Evolutionary conservation across 1,284 basidiomycete genomes (phyloP), one percentile per base, ranked within the genome.

Genomic region (Vanrija pseudolonga): DNA sequence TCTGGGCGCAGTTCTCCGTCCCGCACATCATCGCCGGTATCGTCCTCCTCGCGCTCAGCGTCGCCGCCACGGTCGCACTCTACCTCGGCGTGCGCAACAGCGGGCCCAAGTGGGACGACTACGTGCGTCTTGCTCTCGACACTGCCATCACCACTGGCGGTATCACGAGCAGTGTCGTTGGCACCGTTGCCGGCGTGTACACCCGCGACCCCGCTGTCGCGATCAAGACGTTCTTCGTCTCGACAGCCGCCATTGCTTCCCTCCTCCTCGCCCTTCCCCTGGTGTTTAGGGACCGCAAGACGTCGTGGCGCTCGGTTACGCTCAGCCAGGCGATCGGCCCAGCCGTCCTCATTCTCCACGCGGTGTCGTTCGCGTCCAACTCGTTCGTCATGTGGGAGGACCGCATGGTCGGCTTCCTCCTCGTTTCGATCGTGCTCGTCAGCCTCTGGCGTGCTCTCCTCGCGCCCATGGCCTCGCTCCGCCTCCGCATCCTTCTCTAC

Each of bases 341-440:
- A 76, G 19, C 87, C 23, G 71, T 82, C 40, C 81, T 89, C 46
- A 57, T 85, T 54, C 76, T 91, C 6, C 89, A 94, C 62, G 76
- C 84, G 3, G 51, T 87, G 5, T 80, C 85, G 3, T 91, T 92
- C 73, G 81, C 87, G 12, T 93, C 90, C 22, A 98, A 98, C 78
- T 96, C 92, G 0, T 96, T 90, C 78, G 89, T 89, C 28, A 84
- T 98, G 71, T 97, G 92, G 89, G 96, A 98, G 81, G 94, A 98
- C 71, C 82, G 83, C 36, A 80, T 91, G 50, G 80, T 89, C 7
- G 82, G 84, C 3, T 93, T 86, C 80, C 81, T 96, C 49, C 78
- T 87, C 47, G 73, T 86, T 47, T 82, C 88, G 14, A 59, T 74
- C 20, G 62, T 76, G 2, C 80, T 86, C 43, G 73, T 89, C 36